Evolutionary conservation across 1,284 basidiomycete species (phyloP).

Genomic region (Polyporus tsugae): DNA sequence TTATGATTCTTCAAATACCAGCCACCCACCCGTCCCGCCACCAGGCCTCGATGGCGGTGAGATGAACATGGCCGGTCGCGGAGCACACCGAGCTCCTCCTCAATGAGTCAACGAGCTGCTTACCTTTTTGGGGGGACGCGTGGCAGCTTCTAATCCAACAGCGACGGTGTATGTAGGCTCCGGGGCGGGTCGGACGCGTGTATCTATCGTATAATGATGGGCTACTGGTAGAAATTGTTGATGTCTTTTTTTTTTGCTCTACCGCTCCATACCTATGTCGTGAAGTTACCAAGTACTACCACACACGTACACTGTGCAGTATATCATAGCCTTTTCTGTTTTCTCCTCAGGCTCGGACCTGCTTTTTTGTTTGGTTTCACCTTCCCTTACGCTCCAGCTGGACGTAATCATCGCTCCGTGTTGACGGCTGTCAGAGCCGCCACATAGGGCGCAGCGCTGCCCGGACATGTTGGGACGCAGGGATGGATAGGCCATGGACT

Average conservation of each 20-base stretch:
- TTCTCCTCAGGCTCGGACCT: neutral
- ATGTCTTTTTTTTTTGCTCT: constrained; percentile 23
- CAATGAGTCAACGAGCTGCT: constrained; percentile 10
- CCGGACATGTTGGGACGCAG: constrained; percentile 5
- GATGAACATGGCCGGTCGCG: constrained; percentile 34
- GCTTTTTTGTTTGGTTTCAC: constrained; percentile 8
- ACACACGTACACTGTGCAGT: constrained; percentile 27
- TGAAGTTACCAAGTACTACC: constrained; percentile 11
- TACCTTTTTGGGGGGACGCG: neutral
- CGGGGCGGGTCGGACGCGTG: constrained; percentile 4
- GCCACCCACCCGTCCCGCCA: constrained; percentile 31
- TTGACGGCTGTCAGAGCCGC: neutral
- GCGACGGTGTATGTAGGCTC: constrained; percentile 30
- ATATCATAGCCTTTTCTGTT: constrained; percentile 15
- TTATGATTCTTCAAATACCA: constrained; percentile 25
- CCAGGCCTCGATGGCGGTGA: constrained; percentile 29
- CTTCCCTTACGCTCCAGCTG: neutral
- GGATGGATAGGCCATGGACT: constrained; percentile 12
- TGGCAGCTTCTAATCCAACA: neutral
- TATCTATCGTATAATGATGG: constrained; percentile 22
- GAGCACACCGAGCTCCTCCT: constrained; percentile 28
- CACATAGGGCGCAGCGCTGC: constrained; percentile 1
- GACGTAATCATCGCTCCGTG: neutral
- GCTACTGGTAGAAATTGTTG: constrained; percentile 24
- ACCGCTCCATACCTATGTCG: constrained; percentile 8